Evolutionary conservation across 345 rosid genomes (phyloP).

Genomic region (Corchorus olitorius): DNA sequence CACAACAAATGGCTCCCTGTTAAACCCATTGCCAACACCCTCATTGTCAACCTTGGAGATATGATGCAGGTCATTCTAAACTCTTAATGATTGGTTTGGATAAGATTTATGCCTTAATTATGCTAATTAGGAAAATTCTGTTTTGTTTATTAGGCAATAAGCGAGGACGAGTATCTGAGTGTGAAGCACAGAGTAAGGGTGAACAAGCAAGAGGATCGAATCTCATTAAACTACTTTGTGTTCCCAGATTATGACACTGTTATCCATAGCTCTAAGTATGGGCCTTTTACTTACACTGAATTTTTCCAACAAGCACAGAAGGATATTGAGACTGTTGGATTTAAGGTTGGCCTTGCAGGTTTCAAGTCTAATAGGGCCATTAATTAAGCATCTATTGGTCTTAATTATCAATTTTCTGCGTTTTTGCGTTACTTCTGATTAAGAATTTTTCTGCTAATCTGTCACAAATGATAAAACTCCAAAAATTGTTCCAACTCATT

Average conservation of each 20-base stretch:
- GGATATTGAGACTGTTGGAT: constrained; percentile 55
- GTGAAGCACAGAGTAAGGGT: constrained; percentile 61
- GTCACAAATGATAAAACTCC: too few relatives aligned
- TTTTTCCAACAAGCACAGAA: constrained; percentile 60
- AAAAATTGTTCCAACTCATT: too few relatives aligned
- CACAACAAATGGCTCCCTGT: constrained; percentile 55
- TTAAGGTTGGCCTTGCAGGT: constrained; percentile 60
- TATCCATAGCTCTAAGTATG: constrained; percentile 56
- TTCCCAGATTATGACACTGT: constrained; percentile 52
- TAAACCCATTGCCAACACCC: constrained; percentile 44
- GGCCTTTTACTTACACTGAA: constrained; percentile 61
- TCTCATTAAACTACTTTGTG: constrained; percentile 72
- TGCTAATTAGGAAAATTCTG: too few relatives aligned
- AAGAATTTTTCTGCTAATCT: too few relatives aligned
- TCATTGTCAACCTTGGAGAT: constrained; percentile 72
- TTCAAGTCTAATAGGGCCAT: constrained; percentile 33
- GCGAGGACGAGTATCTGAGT: constrained; percentile 60
- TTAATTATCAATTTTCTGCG: too few relatives aligned
- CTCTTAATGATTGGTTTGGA: too few relatives aligned
- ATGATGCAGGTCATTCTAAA: constrained; percentile 64
- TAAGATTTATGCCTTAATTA: too few relatives aligned
- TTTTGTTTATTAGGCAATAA: constrained; percentile 49
- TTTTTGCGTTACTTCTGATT: too few relatives aligned
- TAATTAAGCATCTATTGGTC: not conserved
- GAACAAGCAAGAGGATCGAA: constrained; percentile 43